A percentile compares a stretch with the other conserved stretches of the same genome.
These are phyloP conservation scores for Penicillium sp. DNA, from an alignment of 2,329 filamentous ascomycete species.

Conservation along the genomic window DNA sequence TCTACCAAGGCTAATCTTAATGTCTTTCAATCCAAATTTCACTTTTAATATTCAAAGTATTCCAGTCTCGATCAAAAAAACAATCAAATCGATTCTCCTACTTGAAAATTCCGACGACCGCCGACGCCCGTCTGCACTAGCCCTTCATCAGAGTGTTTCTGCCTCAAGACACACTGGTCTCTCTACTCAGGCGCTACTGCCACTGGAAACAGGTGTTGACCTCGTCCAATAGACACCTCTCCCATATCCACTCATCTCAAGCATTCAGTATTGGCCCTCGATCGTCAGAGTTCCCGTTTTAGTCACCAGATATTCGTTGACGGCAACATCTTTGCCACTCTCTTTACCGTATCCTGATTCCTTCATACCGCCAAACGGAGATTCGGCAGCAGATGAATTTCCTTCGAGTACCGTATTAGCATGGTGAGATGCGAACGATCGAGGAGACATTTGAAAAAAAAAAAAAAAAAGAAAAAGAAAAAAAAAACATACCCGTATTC, in stretches of 20 bases:
- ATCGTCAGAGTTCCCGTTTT: slow-evolving; percentile 62
- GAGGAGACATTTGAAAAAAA: not conserved
- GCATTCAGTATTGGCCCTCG: slow-evolving; percentile 47
- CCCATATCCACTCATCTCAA: not conserved
- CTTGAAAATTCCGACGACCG: too few relatives aligned
- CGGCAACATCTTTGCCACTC: slow-evolving; percentile 59
- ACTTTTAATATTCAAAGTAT: too few relatives aligned
- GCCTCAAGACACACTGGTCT: too few relatives aligned
- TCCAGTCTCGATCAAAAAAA: too few relatives aligned
- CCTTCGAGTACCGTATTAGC: slow-evolving; percentile 29
- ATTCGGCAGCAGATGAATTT: slow-evolving; percentile 60
- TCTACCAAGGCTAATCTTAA: too few relatives aligned
- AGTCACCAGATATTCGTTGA: slow-evolving; percentile 57
- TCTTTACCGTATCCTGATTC: slow-evolving; percentile 64
- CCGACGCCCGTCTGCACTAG: too few relatives aligned
- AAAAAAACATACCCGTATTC: slow-evolving; percentile 47
- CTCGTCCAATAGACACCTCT: too few relatives aligned
- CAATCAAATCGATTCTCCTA: too few relatives aligned
- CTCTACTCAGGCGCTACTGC: too few relatives aligned
- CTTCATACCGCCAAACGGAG: slow-evolving; percentile 63
- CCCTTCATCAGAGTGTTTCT: too few relatives aligned
- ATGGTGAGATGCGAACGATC: not conserved
- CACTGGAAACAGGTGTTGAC: too few relatives aligned
- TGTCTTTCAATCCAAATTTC: too few relatives aligned
- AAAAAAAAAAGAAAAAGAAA: slow-evolving; percentile 16